These are phyloP conservation scores for Schizosaccharomyces octosporus DNA, from an alignment of 805 yeast species.

Conservation along the genomic window DNA sequence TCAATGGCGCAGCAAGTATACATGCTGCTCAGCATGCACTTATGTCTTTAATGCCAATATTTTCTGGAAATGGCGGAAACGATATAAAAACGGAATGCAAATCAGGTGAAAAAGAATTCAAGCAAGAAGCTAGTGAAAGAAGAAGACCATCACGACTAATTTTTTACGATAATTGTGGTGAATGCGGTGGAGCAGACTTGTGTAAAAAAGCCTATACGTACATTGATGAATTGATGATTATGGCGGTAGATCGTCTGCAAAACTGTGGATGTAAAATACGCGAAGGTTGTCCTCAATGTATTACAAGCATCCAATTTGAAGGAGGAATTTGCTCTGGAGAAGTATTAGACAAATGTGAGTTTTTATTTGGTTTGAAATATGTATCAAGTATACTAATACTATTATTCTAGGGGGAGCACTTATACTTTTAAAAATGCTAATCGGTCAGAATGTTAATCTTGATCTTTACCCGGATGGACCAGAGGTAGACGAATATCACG, in stretches of 20 bases:
- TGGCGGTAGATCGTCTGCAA: slow-evolving; percentile 33
- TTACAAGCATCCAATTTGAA: slow-evolving; percentile 32
- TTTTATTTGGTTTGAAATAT: slow-evolving; percentile 31
- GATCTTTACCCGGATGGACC: slow-evolving; percentile 27
- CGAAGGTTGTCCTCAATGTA: slow-evolving; percentile 22
- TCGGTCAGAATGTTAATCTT: slow-evolving; percentile 27
- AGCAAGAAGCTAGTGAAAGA: slow-evolving; percentile 42
- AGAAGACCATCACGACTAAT: slow-evolving; percentile 70
- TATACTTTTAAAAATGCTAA: slow-evolving; percentile 19
- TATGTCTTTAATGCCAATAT: slow-evolving; percentile 52
- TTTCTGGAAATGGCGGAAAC: slow-evolving; percentile 34
- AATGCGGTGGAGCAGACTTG: slow-evolving; percentile 30
- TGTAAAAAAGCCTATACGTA: slow-evolving; percentile 59
- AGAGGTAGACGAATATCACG: background rate
- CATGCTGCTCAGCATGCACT: slow-evolving; percentile 90
- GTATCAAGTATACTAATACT: background rate
- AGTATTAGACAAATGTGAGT: slow-evolving; percentile 74
- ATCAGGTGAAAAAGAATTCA: slow-evolving; percentile 91
- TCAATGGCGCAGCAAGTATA: slow-evolving; percentile 72
- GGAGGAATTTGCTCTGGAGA: slow-evolving; percentile 31
- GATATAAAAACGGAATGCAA: slow-evolving; percentile 86
- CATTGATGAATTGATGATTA: slow-evolving; percentile 36
- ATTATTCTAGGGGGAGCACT: background rate
- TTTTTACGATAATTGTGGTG: slow-evolving; percentile 67
- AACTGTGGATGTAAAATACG: slow-evolving; percentile 28